Percentiles rank a stretch among this genome's conserved stretches.
Evolutionary conservation across 116 monocot genomes (phyloP).

Genomic region (Papilionanthe hybrid): DNA sequence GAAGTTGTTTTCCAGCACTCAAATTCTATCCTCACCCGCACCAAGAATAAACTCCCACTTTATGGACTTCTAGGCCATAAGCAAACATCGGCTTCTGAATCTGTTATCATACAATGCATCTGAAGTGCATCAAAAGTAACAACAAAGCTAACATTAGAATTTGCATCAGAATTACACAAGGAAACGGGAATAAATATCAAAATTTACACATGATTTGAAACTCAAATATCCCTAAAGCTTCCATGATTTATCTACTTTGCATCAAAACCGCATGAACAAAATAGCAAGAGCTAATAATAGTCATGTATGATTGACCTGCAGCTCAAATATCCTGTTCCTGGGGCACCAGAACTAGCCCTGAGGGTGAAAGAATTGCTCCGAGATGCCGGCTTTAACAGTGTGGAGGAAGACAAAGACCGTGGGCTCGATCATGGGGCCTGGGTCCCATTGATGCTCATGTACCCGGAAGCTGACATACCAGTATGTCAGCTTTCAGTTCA

Average conservation of each 20-base stretch:
- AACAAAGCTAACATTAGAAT: not conserved
- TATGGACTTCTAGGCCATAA: too few relatives aligned
- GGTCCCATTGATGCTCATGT: conserved; percentile 97
- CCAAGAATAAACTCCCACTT: too few relatives aligned
- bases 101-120: too few relatives aligned
- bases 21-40: too few relatives aligned
- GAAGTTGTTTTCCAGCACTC: too few relatives aligned
- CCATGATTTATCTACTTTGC: not conserved
- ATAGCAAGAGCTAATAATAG: not conserved
- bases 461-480: conserved; percentile 71
- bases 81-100: too few relatives aligned
- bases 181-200: too few relatives aligned
- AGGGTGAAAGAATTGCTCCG: conserved; percentile 54
- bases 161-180: not conserved
- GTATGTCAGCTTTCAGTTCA: conserved; percentile 89
- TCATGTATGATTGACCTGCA: conserved; percentile 12
- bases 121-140: not conserved
- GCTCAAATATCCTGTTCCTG: conserved; percentile 90
- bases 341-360: conserved; percentile 65
- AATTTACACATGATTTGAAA: too few relatives aligned
- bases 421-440: conserved; percentile 96
- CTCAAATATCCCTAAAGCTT: not conserved
- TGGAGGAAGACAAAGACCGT: conserved; percentile 50
- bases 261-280: too few relatives aligned
- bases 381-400: conserved; percentile 35